phyloP scores from a whole-genome alignment of 2,329 filamentous ascomycete genomes.

The Tolypocladium ovalisporum region DNA sequence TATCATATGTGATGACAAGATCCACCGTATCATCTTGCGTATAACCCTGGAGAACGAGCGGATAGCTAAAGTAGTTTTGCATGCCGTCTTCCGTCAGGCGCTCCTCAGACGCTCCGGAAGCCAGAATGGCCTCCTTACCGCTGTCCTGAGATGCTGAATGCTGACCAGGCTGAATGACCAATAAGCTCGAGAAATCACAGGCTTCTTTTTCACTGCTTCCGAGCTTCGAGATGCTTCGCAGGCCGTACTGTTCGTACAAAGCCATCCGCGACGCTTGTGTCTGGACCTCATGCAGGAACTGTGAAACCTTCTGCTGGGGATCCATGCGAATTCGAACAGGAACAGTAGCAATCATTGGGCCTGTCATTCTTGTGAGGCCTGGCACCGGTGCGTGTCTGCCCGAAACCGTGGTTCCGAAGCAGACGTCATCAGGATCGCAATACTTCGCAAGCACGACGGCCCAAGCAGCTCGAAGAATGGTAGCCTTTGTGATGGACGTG shows the following conservation, averaged over 20 bases:
- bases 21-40: neutral
- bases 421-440: neutral
- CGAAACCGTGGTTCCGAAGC: neutral
- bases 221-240: slow-evolving; percentile 10
- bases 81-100: neutral
- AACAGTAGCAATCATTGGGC: neutral
- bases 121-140: neutral
- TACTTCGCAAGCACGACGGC: neutral
- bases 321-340: neutral
- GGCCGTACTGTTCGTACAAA: slow-evolving; percentile 10
- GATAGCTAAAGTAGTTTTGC: slow-evolving; percentile 2
- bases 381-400: neutral
- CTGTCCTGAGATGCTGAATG: neutral
- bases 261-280: slow-evolving; percentile 1
- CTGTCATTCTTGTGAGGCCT: neutral
- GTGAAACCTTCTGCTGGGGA: neutral
- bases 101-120: neutral
- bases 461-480: neutral
- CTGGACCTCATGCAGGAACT: slow-evolving; percentile 5
- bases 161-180: slow-evolving; percentile 12
- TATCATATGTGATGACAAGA: neutral
- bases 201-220: slow-evolving; percentile 5
- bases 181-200: slow-evolving; percentile 14
- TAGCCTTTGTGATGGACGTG: neutral
- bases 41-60: neutral